A percentile compares a stretch with the other conserved stretches of the same genome.
Evolutionary conservation across 345 rosid genomes (phyloP).

Genomic region (Pistacia integerrima): DNA sequence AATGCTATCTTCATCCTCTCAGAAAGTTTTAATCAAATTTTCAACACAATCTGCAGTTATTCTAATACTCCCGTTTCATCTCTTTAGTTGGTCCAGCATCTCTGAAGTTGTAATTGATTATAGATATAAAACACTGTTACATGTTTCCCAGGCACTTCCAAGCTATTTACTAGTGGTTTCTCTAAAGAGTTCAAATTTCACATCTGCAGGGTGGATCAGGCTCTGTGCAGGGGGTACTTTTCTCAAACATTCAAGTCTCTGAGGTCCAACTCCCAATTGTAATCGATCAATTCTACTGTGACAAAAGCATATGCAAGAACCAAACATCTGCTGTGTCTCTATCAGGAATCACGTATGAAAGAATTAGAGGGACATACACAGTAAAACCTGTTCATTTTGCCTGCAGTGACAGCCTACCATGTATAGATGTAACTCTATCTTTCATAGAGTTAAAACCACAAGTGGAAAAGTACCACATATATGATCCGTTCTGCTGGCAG

Average conservation of each 20-base stretch:
- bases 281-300: constrained; percentile 92
- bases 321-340: constrained; percentile 82
- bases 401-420: constrained; percentile 87
- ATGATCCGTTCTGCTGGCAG: constrained; percentile 93
- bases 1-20: background rate
- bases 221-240: constrained; percentile 80
- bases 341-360: constrained; percentile 84
- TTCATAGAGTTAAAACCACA: constrained; percentile 69
- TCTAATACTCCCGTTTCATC: background rate
- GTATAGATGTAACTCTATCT: constrained; percentile 72
- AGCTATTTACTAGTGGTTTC: constrained; percentile 3
- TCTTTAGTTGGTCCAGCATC: background rate
- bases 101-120: background rate
- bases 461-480: constrained; percentile 73
- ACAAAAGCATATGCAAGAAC: constrained; percentile 70
- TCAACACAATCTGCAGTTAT: background rate
- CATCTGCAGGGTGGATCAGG: constrained; percentile 89
- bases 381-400: constrained; percentile 91
- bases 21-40: background rate
- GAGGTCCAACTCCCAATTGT: constrained; percentile 91
- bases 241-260: constrained; percentile 89
- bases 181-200: constrained; percentile 26
- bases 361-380: constrained; percentile 82
- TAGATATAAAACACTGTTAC: too few species aligned
- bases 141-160: background rate